Conservation (phyloP, 2,329 filamentous ascomycete genomes). For the Arthrobotrys musiformis region DNA sequence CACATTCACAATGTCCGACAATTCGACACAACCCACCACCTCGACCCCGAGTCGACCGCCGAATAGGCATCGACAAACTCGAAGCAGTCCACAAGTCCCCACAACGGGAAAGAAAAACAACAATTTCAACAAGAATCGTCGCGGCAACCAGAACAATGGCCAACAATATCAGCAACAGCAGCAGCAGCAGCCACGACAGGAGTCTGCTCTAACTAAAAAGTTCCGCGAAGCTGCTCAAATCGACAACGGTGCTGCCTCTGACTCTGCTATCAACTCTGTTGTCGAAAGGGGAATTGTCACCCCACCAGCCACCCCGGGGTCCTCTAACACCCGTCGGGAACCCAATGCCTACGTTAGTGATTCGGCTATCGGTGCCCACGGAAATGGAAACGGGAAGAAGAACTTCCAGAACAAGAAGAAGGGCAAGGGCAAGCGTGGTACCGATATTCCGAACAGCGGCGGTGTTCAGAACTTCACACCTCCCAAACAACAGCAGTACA, state of each 20-base stretch:
- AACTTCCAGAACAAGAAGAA: conserved; percentile 39
- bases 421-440: conserved; percentile 22
- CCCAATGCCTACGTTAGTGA: conserved; percentile 53
- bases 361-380: conserved; percentile 36
- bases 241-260: conserved; percentile 33
- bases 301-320: conserved; percentile 46
- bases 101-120: conserved; percentile 29
- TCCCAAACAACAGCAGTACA: conserved; percentile 29
- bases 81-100: conserved; percentile 43
- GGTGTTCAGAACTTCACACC: conserved; percentile 40
- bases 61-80: conserved; percentile 32
- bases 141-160: conserved; percentile 19
- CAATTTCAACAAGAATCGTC: not conserved
- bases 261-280: conserved; percentile 35
- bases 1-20: conserved; percentile 42
- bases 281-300: conserved; percentile 48
- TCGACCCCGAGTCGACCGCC: conserved; percentile 45
- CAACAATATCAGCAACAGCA: not conserved
- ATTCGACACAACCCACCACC: not conserved
- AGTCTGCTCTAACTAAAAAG: conserved; percentile 48
- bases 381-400: conserved; percentile 34
- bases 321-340: conserved; percentile 25
- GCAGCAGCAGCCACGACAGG: conserved; percentile 18
- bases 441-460: conserved; percentile 14
- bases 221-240: conserved; percentile 47